Evolutionary conservation across 495 filamentous ascomycete genomes (phyloP).

Genomic region (Cairneyella variabilis): DNA sequence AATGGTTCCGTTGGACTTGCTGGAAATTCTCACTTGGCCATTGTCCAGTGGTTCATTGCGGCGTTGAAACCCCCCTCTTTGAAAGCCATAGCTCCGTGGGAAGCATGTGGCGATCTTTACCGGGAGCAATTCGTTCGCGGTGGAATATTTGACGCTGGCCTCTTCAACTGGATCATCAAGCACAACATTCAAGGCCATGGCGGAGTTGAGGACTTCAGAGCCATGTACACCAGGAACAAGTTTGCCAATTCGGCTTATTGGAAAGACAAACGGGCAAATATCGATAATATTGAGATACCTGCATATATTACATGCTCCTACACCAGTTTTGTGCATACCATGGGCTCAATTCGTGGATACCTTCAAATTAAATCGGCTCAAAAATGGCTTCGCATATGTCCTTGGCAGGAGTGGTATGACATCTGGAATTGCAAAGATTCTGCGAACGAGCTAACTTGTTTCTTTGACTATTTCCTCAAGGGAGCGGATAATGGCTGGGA

Average conservation of each 20-base stretch:
- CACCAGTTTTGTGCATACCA: background rate
- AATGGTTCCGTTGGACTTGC: background rate
- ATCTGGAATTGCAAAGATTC: background rate
- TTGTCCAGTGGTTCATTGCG: background rate
- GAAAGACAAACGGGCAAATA: background rate
- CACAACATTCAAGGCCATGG: background rate
- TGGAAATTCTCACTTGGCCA: background rate
- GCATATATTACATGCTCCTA: background rate
- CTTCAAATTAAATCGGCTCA: background rate
- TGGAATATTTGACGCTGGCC: background rate
- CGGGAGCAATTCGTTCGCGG: background rate
- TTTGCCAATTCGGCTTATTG: background rate
- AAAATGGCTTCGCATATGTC: background rate
- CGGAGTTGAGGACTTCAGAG: background rate
- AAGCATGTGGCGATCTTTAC: background rate
- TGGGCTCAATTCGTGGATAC: background rate
- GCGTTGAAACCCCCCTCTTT: background rate
- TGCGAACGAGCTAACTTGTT: background rate
- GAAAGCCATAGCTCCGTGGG: background rate
- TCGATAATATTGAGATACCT: background rate
- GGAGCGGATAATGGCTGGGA: background rate
- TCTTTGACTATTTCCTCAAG: conserved; percentile 1
- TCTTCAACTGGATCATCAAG: background rate
- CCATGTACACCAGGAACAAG: background rate
- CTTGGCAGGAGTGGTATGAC: background rate